A percentile compares a stretch with the other conserved stretches of the same genome.
Conservation (phyloP, 371 early-diverging fungal genomes). For the Rhizopus arrhizus region DNA sequence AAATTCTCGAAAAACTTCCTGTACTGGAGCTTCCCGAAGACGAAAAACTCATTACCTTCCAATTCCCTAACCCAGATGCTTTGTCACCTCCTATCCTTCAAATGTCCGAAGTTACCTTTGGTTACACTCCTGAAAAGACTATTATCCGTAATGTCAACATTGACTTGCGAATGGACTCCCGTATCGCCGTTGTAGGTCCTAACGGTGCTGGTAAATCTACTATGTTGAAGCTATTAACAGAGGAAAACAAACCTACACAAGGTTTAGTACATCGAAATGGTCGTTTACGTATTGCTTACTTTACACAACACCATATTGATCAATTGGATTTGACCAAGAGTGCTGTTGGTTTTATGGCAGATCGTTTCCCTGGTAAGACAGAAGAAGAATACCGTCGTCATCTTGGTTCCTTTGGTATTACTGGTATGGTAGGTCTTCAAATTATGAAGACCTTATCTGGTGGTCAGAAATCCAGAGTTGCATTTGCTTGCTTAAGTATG, state of each 20-base stretch:
- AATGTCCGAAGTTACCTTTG: constrained; percentile 89
- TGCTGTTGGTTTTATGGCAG: constrained; percentile 87
- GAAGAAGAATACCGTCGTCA: constrained; percentile 96
- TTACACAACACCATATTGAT: constrained; percentile 98
- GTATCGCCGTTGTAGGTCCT: constrained; percentile 93
- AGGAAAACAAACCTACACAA: constrained; percentile 71
- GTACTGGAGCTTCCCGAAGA: constrained; percentile 86
- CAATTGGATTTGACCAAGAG: constrained; percentile 84
- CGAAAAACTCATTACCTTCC: constrained; percentile 84
- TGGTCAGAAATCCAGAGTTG: constrained; percentile 97
- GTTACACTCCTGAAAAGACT: constrained; percentile 70
- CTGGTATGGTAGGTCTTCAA: constrained; percentile 94
- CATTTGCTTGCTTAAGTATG: constrained; percentile 93
- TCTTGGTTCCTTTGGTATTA: constrained; percentile 93
- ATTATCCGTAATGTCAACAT: constrained; percentile 85
- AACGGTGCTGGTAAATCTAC: constrained; percentile 91
- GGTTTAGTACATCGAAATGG: constrained; percentile 91
- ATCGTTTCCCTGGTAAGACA: constrained; percentile 84
- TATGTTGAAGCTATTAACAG: constrained; percentile 89
- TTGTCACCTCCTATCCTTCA: constrained; percentile 91
- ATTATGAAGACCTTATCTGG: constrained; percentile 94
- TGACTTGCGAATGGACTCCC: constrained; percentile 94
- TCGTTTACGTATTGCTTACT: constrained; percentile 93
- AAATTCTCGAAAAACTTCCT: constrained; percentile 97
- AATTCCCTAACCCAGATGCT: constrained; percentile 89